Evolutionary conservation across 768 basidiomycete genomes (phyloP), one percentile per base, ranked within the genome.

Genomic region (Amylocystis lapponica): DNA sequence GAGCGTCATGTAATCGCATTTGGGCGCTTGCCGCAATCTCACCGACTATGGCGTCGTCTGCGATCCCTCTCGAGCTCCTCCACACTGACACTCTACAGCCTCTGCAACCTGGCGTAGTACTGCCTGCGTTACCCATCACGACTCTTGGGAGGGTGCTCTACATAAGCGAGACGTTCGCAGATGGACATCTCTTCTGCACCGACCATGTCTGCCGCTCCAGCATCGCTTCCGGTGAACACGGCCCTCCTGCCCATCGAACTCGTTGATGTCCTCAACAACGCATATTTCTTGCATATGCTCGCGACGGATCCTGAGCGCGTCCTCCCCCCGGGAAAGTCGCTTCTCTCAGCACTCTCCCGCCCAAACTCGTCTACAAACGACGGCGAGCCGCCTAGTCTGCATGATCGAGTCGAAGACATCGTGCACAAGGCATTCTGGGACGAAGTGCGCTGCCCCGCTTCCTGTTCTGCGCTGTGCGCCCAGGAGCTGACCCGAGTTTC

Each of bases 371-470:
- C 49, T 47, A n/a, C n/a, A n/a, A n/a, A n/a, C n/a, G 53, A 47
- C 14, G 54, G 53, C 14, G 31, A 52, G 13, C 47, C 47, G 40
- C 56, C 61, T 9, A 64, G 66, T 11, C 60, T 75, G 30, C 75
- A 78, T 11, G 70, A 72, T 45, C 67, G 71, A 45, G 75, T 77
- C 5, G 64, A 62, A 32, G 65, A 66, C 43, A 47, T 69, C 6
- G 72, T 76, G 11, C 80, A 83, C 56, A 66, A 65, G 37, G 83
- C 81, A 4, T 88, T 88, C 57, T 88, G 85, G 85, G 76, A 79
- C 31, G 75, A 83, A 71, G 85, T 86, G 52, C 55, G 71, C 52
- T 41, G 35, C 30, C 4, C 45, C 6, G 45, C 31, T 40, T 50
- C 36, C 10, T 38, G n/a, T n/a, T n/a, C n/a, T n/a, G n/a, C n/a